Evolutionary conservation across 257 asterid genomes (phyloP).

Genomic region (Salvia hispanica): DNA sequence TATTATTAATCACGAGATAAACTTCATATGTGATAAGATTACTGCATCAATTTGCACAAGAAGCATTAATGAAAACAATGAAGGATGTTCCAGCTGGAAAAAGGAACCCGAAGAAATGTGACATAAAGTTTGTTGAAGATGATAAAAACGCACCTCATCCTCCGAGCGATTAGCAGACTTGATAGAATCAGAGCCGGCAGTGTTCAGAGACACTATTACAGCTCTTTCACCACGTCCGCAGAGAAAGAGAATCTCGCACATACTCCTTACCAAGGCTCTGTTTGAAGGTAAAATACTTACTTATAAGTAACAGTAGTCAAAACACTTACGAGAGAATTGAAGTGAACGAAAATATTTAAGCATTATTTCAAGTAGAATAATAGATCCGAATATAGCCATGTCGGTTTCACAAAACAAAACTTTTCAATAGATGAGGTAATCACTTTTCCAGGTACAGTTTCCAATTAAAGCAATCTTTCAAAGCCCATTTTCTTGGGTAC

Average conservation of each 20-base stretch:
- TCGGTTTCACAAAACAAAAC: background rate
- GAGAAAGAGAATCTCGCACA: constrained; percentile 89
- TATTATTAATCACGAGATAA: constrained; percentile 3
- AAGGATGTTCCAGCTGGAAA: constrained; percentile 13
- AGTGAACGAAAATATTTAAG: constrained; percentile 2
- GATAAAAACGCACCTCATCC: constrained; percentile 64
- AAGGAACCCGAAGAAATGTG: background rate
- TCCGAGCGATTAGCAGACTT: constrained; percentile 45
- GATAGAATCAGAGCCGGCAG: constrained; percentile 41
- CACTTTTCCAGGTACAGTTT: background rate
- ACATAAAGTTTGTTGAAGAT: constrained; percentile 10
- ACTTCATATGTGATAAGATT: background rate
- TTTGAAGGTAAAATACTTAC: constrained; percentile 21
- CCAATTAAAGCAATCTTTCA: background rate
- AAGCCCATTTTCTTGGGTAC: background rate
- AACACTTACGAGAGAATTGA: constrained; percentile 9
- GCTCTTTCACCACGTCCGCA: constrained; percentile 80
- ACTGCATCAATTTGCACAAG: background rate
- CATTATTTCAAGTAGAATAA: background rate
- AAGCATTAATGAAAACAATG: constrained; percentile 4
- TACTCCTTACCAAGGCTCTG: constrained; percentile 93
- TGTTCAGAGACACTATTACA: constrained; percentile 63
- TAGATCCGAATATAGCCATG: background rate
- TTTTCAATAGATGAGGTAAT: background rate
- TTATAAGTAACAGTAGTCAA: constrained; percentile 21